These are phyloP conservation scores for Colletotrichum gigasporum DNA, from an alignment of 2,329 filamentous ascomycete species.

Conservation along the genomic window DNA sequence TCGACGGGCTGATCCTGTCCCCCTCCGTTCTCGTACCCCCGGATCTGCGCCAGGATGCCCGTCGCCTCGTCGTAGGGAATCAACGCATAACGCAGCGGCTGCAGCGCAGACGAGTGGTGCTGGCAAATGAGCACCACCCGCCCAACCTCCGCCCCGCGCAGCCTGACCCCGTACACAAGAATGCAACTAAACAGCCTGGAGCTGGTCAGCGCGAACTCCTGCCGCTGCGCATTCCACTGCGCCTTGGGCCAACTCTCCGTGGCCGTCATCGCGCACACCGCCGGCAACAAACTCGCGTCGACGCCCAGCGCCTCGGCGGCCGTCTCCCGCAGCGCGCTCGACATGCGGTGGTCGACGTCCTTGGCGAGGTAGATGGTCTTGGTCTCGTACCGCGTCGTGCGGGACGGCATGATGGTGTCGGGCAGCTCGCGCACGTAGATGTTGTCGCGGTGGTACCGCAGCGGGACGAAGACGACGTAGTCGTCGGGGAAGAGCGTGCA, in stretches of 20 bases:
- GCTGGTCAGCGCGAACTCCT: background rate
- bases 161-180: background rate
- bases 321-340: background rate
- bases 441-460: conserved; percentile 5
- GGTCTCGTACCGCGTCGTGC: background rate
- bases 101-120: background rate
- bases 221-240: background rate
- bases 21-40: background rate
- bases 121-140: background rate
- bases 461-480: background rate
- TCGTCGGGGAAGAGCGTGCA: background rate
- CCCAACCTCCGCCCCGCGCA: background rate
- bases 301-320: background rate
- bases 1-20: background rate
- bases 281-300: background rate
- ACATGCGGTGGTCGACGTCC: background rate
- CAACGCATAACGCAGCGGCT: background rate
- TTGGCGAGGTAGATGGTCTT: conserved; percentile 4
- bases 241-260: background rate
- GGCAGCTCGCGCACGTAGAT: conserved; percentile 3
- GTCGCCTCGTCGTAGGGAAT: background rate
- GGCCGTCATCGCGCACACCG: background rate
- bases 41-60: background rate
- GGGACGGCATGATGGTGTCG: background rate
- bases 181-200: background rate